Percentiles rank a stretch among this genome's conserved stretches.
These are phyloP conservation scores for Manihot esculenta DNA, from an alignment of 441 rosid species.

Conservation along the genomic window DNA sequence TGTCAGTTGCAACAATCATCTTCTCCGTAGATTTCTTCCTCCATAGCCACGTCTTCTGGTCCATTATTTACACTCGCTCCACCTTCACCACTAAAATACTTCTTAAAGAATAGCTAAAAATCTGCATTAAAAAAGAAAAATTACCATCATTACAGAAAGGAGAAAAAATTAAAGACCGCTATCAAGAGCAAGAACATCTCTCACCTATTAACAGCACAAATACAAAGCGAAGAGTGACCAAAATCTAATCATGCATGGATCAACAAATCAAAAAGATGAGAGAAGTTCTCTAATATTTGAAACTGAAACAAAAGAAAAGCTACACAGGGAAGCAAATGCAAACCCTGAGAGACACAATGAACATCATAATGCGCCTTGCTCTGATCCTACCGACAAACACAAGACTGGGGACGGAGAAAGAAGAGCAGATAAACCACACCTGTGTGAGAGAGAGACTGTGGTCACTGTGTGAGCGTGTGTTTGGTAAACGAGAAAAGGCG, in stretches of 20 bases:
- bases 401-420: constrained; percentile 8
- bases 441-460: constrained; percentile 12
- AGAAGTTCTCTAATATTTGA: not conserved
- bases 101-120: not conserved
- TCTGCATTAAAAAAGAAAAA: constrained; percentile 8
- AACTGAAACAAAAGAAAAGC: not conserved
- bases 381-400: constrained; percentile 19
- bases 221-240: no score
- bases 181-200: not conserved
- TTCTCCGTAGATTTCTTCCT: constrained; percentile 71
- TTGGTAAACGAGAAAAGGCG: constrained; percentile 39
- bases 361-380: constrained; percentile 3
- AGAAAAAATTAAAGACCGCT: not conserved
- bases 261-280: not conserved
- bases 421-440: constrained; percentile 10
- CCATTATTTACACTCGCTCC: constrained; percentile 40
- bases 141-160: not conserved
- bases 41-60: constrained; percentile 76
- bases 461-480: constrained; percentile 18
- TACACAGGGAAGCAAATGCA: not conserved
- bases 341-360: not conserved
- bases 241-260: constrained; percentile 9
- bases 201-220: not conserved
- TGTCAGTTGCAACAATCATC: constrained; percentile 40
- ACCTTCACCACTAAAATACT: not conserved